Percentiles rank a stretch among this genome's conserved stretches.
Conservation (phyloP, 1,284 basidiomycete genomes). For the Lentinula novae-zelandiae region DNA sequence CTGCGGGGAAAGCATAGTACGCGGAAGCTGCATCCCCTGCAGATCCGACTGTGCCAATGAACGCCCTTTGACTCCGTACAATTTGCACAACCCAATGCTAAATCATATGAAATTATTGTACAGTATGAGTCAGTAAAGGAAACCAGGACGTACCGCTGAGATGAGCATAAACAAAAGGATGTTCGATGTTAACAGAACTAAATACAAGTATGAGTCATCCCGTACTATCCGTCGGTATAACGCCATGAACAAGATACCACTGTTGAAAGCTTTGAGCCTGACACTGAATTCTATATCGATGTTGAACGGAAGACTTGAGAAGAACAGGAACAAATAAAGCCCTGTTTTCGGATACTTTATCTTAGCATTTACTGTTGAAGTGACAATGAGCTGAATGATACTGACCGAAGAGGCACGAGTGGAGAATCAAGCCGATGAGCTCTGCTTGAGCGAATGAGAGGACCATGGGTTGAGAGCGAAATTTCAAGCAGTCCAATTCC, state of each 20-base stretch:
- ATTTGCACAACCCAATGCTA: slow-evolving; percentile 12
- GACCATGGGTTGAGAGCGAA: neutral
- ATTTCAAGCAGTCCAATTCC: no score
- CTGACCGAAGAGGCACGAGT: slow-evolving; percentile 7
- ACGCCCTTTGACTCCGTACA: slow-evolving; percentile 6
- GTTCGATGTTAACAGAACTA: slow-evolving; percentile 4
- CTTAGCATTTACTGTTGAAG: neutral
- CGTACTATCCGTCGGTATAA: neutral
- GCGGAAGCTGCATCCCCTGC: slow-evolving; percentile 2
- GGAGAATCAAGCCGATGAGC: slow-evolving; percentile 9
- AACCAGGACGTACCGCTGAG: neutral
- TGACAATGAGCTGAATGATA: neutral
- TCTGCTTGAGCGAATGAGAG: slow-evolving; percentile 7
- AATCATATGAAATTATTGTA: neutral
- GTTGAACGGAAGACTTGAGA: slow-evolving; percentile 4
- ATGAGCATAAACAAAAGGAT: slow-evolving; percentile 2
- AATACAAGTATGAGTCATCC: neutral
- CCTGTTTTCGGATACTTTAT: neutral
- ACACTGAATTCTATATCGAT: neutral
- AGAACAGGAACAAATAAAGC: slow-evolving; percentile 3
- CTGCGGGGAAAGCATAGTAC: slow-evolving; percentile 7
- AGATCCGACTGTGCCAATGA: slow-evolving; percentile 2
- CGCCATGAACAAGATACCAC: neutral
- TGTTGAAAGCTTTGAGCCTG: neutral
- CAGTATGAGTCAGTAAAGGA: no score